Evolutionary conservation across 306 rosid genomes (phyloP), one percentile per base, ranked within the genome.

Genomic region (Quercus gilva): DNA sequence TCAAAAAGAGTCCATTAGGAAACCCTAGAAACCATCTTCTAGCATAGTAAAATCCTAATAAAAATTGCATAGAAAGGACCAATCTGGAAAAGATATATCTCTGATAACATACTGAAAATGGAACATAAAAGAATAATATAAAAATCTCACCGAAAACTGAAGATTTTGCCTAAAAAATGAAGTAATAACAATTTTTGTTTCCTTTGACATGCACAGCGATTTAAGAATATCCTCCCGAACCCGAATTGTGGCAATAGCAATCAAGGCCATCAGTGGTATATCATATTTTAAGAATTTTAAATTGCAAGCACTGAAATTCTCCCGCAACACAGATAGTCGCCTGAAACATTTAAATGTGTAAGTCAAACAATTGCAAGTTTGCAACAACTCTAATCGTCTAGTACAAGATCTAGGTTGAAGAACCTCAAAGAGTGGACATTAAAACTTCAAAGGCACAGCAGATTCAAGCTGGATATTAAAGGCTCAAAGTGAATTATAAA

Each of bases 251-350:
- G 99, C 99, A 55, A 97, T 94, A 58, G 95, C 99, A 23, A 97
- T 94, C 89, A 94, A 92, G 71, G 97, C 97, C 97, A 94, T 91
- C 82, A 94, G 73, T 61, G 99, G 99, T 85, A 92, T 82, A 71
- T 92, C 91, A 73, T 73, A 91, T 73, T 87, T 77, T 60, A 92
- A 81, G 85, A 84, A 92, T 29, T 91, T 88, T 69, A 92, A 77
- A 68, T 59, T 88, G 88, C 88, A 57, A 37, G 90, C 69, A 78
- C 87, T 86, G 86, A 94, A 94, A 68, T 85, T 89, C 79, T 91
- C 90, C 84, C 97, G 84, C 87, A 94, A 77, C 77, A 85, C 86
- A 80, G 97, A 92, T 85, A 92, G 79, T 73, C 83, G 88, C 76
- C 97, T 94, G 90, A 83, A 90, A 89, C 82, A 88, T 76, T 80